Percentiles rank a stretch among this genome's conserved stretches.
Conservation (phyloP, 106 monocot genomes). For the Ottelia alismoides region DNA sequence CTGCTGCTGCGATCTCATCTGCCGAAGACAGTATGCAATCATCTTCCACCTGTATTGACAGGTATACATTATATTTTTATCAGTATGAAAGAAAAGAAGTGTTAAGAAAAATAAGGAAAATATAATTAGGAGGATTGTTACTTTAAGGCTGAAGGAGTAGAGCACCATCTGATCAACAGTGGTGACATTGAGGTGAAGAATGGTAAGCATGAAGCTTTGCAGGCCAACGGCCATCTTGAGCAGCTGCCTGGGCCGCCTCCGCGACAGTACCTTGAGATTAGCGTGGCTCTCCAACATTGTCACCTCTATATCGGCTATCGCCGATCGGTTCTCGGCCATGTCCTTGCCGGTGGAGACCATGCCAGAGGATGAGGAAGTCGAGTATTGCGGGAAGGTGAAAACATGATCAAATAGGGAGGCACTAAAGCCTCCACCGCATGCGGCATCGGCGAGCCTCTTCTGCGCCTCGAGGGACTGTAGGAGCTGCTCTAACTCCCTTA, state of each 20-base stretch:
- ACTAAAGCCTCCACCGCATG: too few relatives aligned
- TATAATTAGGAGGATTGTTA: too few relatives aligned
- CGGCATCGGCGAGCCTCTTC: constrained; percentile 18
- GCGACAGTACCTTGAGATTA: constrained; percentile 52
- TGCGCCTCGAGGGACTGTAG: constrained; percentile 59
- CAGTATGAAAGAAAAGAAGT: too few relatives aligned
- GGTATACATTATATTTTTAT: not conserved
- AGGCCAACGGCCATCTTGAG: constrained; percentile 47
- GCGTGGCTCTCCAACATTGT: constrained; percentile 83
- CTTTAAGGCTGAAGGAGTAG: constrained; percentile 88
- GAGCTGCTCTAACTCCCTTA: constrained; percentile 69
- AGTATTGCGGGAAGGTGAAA: constrained; percentile 59
- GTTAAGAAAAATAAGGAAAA: too few relatives aligned
- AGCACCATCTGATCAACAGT: constrained; percentile 40
- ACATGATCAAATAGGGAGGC: constrained; percentile 26
- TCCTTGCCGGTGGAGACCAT: not conserved
- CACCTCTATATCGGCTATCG: constrained; percentile 62
- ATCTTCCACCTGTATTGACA: constrained; percentile 10
- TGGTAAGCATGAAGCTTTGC: constrained; percentile 45
- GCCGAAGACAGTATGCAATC: too few relatives aligned
- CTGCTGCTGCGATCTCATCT: too few relatives aligned
- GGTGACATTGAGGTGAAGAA: constrained; percentile 74
- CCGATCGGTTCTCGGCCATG: constrained; percentile 10
- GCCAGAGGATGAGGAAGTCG: constrained; percentile 2
- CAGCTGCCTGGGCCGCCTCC: constrained; percentile 50